Evolutionary conservation across 1,284 basidiomycete genomes (phyloP).

Genomic region (Pseudomicrostroma phylloplanum): DNA sequence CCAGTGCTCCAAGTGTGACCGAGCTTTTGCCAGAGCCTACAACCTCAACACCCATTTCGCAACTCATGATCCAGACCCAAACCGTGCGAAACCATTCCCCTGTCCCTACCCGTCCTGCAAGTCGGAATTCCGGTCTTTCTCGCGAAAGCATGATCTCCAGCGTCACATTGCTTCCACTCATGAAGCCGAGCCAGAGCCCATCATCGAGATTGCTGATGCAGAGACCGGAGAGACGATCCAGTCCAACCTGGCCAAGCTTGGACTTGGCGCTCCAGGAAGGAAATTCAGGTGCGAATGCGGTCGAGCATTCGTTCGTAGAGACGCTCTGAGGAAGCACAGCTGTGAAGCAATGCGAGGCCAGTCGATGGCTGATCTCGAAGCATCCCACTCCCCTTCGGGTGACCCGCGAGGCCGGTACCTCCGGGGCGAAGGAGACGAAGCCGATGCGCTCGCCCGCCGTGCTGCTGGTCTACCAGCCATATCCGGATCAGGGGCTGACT

Average conservation of each 20-base stretch:
- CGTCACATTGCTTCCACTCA: conserved; percentile 80
- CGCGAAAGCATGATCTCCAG: conserved; percentile 79
- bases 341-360: conserved; percentile 19
- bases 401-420: background rate
- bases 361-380: background rate
- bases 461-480: too few relatives aligned
- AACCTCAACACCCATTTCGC: conserved; percentile 84
- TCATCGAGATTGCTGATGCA: conserved; percentile 23
- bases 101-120: conserved; percentile 70
- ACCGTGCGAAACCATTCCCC: conserved; percentile 72
- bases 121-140: conserved; percentile 66
- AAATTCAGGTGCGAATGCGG: conserved; percentile 46
- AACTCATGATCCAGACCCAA: conserved; percentile 69
- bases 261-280: conserved; percentile 40
- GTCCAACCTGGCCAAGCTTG: conserved; percentile 34
- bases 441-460: too few relatives aligned
- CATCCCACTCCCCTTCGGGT: background rate
- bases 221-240: conserved; percentile 18
- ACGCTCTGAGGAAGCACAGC: conserved; percentile 39
- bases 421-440: background rate
- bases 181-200: conserved; percentile 44
- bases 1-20: conserved; percentile 42
- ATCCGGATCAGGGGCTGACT: background rate
- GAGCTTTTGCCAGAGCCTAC: conserved; percentile 80
- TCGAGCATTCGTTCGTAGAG: conserved; percentile 41